A percentile compares a stretch with the other conserved stretches of the same genome.
phyloP scores from a whole-genome alignment of 2,329 filamentous ascomycete genomes.

The Fusarium denticulatum region DNA sequence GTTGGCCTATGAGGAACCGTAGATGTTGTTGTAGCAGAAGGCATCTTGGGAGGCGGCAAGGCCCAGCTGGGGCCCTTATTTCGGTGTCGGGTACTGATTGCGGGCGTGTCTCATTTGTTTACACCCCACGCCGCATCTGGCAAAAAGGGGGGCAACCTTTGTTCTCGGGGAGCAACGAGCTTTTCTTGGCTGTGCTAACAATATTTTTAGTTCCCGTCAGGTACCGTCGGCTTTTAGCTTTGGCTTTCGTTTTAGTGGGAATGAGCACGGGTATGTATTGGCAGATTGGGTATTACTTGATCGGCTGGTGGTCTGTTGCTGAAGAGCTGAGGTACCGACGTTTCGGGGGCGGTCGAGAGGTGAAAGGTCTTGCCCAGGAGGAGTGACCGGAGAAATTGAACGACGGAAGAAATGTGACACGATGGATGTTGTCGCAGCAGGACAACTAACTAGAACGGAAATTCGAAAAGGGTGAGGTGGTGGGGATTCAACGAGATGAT shows the following conservation, averaged over 20 bases:
- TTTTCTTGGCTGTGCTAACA: constrained; percentile 16
- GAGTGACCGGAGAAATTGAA: constrained; percentile 21
- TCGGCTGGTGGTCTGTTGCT: neutral
- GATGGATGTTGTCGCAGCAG: constrained; percentile 19
- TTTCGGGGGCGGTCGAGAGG: neutral
- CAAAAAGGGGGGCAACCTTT: constrained; percentile 42
- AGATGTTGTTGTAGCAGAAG: constrained; percentile 42
- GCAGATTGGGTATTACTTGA: constrained; percentile 8
- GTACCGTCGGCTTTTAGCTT: constrained; percentile 24
- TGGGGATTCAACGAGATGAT: constrained; percentile 27
- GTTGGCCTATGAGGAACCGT: constrained; percentile 26
- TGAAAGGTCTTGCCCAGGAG: constrained; percentile 3
- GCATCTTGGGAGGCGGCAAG: constrained; percentile 39
- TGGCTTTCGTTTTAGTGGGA: constrained; percentile 26
- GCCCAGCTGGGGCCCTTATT: constrained; percentile 41
- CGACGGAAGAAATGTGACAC: constrained; percentile 17
- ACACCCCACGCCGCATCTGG: constrained; percentile 43
- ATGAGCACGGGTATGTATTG: constrained; percentile 5
- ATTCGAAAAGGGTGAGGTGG: constrained; percentile 13
- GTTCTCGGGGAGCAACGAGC: constrained; percentile 32
- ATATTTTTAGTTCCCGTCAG: constrained; percentile 33
- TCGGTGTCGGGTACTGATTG: constrained; percentile 29
- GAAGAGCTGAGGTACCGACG: neutral
- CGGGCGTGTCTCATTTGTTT: constrained; percentile 46
- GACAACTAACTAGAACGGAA: neutral